Conservation (phyloP, 1,139 yeast species). For the Yamadazyma mexicana region DNA sequence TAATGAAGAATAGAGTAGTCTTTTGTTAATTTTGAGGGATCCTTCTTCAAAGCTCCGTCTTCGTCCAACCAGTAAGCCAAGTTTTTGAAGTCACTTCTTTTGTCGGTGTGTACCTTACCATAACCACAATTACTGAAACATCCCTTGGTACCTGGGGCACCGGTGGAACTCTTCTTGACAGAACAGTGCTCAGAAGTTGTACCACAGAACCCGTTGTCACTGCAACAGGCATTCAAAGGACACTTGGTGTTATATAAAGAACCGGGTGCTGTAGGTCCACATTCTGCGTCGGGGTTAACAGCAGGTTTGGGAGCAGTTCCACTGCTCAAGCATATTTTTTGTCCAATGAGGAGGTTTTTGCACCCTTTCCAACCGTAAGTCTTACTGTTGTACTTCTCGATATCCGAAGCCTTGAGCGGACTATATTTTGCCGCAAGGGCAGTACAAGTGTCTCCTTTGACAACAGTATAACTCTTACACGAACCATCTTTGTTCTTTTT, state of each 20-base stretch:
- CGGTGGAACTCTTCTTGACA: slow-evolving; percentile 6
- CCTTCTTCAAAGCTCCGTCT: slow-evolving; percentile 7
- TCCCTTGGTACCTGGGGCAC: slow-evolving; percentile 15
- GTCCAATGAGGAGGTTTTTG: slow-evolving; percentile 10
- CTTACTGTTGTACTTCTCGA: slow-evolving; percentile 11
- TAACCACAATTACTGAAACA: slow-evolving; percentile 20
- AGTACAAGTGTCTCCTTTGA: slow-evolving; percentile 9
- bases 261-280: slow-evolving; percentile 20
- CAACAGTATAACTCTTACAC: slow-evolving; percentile 6
- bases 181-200: slow-evolving; percentile 16
- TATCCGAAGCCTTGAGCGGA: slow-evolving; percentile 27
- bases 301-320: slow-evolving; percentile 18
- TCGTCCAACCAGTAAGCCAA: slow-evolving; percentile 19
- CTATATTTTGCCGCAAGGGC: slow-evolving; percentile 22
- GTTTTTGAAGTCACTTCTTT: slow-evolving; percentile 14
- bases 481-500: slow-evolving; percentile 11
- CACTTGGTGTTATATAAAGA: slow-evolving; percentile 12
- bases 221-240: slow-evolving; percentile 21
- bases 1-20: slow-evolving; percentile 16
- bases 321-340: slow-evolving; percentile 15
- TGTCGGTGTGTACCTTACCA: slow-evolving; percentile 15
- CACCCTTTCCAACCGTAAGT: slow-evolving; percentile 19
- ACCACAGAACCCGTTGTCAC: slow-evolving; percentile 18
- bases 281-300: slow-evolving; percentile 13
- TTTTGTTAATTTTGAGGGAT: slow-evolving; percentile 13